Base-by-base conservation (phyloP, 768 basidiomycete genomes). In the Chalciporus pseudorubinellus region DNA sequence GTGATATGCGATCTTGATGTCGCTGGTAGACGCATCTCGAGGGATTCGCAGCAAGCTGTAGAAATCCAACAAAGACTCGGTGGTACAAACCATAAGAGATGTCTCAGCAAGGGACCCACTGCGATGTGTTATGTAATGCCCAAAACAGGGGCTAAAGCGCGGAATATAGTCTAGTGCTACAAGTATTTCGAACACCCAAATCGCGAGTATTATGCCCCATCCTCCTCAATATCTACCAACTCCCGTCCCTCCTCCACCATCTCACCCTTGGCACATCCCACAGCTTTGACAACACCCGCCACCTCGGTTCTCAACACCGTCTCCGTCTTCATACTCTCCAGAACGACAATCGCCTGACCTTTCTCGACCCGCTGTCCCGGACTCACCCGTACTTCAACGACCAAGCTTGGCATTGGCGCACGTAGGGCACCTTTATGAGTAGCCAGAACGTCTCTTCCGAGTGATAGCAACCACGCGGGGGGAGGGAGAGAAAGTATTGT, bases 251-350 rank as follows among this genome's bases (percentile, higher is more conserved):
- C 92, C 57, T 90, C 87, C 0, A 95, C 92, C 84, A 94, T 92
- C 69, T 94, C 89, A 3, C 94, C 94, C 61, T 88, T 87, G 68
- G 73, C 78, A 63, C 90, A 94, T 13, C 81, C 81, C 13, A 95
- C 80, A 40, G 78, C 74, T 59, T 76, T 83, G 8, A 95, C 85
- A 6, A 84, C 72, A 4, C 92, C 94, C 33, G 78, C 72, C 8
- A 72, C 74, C 52, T 83, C 78, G 13, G 91, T 83, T 48, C 92
- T 77, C 56, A 97, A 68, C 38, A 92, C 88, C 34, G 89, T 95
- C 72, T 95, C 93, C 57, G 93, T 97, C 81, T 98, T 98, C 94
- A 97, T 98, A 63, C 93, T 95, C 72, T 95, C 94, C 63, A 95
- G 70, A 6, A 95, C 82, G 26, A 93, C 83, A 9, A 92, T 77